Conservation (phyloP, 768 basidiomycete species). For the Coprinopsis cinerea region DNA sequence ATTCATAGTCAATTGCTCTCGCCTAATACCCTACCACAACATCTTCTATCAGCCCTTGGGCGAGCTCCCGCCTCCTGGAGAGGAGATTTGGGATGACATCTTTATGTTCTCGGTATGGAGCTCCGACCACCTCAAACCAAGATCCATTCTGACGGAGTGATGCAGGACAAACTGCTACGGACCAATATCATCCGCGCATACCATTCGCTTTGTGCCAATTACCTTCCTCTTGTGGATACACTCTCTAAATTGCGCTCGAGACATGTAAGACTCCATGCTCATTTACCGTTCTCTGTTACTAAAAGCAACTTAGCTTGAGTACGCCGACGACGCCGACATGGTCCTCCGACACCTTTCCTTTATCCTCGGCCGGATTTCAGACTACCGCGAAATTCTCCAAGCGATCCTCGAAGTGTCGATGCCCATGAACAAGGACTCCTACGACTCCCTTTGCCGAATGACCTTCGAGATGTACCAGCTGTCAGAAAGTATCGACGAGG, state of each 20-base stretch:
- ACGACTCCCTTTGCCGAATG: slow-evolving; percentile 29
- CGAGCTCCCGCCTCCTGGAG: slow-evolving; percentile 5
- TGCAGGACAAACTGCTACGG: slow-evolving; percentile 20
- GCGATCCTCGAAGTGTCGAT: slow-evolving; percentile 26
- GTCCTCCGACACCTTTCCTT: slow-evolving; percentile 25
- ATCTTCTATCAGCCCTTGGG: slow-evolving; percentile 17
- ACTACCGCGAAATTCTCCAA: slow-evolving; percentile 25
- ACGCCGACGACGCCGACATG: slow-evolving; percentile 16
- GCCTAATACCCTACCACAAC: slow-evolving; percentile 23
- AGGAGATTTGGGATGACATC: slow-evolving; percentile 21
- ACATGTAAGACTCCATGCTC: slow-evolving; percentile 15
- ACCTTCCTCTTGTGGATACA: slow-evolving; percentile 21
- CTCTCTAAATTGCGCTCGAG: slow-evolving; percentile 19
- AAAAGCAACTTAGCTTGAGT: neutral
- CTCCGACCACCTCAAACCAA: neutral
- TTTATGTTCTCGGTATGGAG: slow-evolving; percentile 21
- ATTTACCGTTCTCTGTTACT: neutral
- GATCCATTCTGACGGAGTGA: neutral
- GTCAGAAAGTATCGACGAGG: slow-evolving; percentile 31
- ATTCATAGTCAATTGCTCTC: slow-evolving; percentile 23
- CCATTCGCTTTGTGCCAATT: slow-evolving; percentile 30
- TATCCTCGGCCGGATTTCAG: slow-evolving; percentile 27
- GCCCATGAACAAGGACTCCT: slow-evolving; percentile 22
- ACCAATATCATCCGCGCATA: slow-evolving; percentile 29
- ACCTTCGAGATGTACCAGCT: slow-evolving; percentile 25